Evolutionary conservation across 441 rosid species (phyloP), one percentile per base, ranked within the genome.

Genomic region (Theobroma grandiflorum): DNA sequence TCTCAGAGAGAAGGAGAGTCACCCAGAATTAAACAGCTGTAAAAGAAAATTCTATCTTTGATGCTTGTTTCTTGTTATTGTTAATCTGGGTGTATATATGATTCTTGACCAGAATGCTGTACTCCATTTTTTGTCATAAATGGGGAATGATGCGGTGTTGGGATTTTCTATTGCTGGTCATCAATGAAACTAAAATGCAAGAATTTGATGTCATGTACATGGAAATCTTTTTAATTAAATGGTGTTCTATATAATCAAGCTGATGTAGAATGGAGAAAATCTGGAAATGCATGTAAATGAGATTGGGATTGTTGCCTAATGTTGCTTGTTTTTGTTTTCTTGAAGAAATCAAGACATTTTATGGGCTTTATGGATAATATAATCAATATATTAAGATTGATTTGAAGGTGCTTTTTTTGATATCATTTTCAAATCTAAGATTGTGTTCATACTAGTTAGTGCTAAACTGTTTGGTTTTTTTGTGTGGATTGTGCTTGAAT

Each of bases 1-100:
- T 92, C 96, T 2, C 94, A 91, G 78, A 88, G 86, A 75, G 96
- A 90, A 74, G 86, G 86, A 78, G 95, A 90, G 67, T 72, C 86
- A 0, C 82, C 71, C 55, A 62, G n/a, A 16, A 18, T 10, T 12
- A 63, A 62, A 61, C 50, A 18, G 42, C 9, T 16, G 15, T 75
- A 9, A 18, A 45, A 47, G 14, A 20, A 31, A 26, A 31, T 33
- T 45, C 47, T 11, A 49, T 45, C 10, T 35, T 18, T 52, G 47
- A 42, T 61, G 3, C 6, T 38, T 55, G 12, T 55, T 38, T 16
- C 18, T 3, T 55, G 31, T 26, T 26, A 26, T 26, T 26, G 31
- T 0, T 22, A 45, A 74, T 20, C 31, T 59, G 68, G 18, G 49
- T 53, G 63, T 35, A 35, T 4, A 50, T 50, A 22, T 2, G 9